Evolutionary conservation across 345 rosid species (phyloP).

Genomic region (Psidium friedrichsthalianum): DNA sequence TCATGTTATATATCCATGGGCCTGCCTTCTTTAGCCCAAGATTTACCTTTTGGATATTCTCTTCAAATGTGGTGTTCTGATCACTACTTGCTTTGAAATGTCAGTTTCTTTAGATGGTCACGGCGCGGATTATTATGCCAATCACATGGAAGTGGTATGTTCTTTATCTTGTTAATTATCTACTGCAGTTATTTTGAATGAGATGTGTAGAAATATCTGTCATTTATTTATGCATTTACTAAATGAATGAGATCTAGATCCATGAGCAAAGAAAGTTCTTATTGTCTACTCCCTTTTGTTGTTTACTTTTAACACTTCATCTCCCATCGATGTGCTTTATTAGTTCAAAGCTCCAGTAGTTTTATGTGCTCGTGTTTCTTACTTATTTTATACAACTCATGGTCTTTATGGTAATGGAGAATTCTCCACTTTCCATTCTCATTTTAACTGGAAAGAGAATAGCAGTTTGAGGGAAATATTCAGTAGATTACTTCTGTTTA

Average conservation of each 20-base stretch:
- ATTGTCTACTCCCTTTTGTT: not conserved
- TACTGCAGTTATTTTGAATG: not conserved
- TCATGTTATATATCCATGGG: not conserved
- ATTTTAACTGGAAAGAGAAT: not conserved
- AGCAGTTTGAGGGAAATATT: not conserved
- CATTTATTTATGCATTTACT: not conserved
- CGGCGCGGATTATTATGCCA: conserved; percentile 8
- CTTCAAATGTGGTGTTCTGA: conserved; percentile 10
- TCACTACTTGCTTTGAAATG: conserved; percentile 10
- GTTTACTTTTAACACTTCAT: not conserved
- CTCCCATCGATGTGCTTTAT: not conserved
- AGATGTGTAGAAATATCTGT: not conserved
- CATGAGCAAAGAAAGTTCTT: not conserved
- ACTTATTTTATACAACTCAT: not conserved
- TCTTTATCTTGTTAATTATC: not conserved
- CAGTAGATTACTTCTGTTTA: not conserved
- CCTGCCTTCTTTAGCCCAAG: not conserved
- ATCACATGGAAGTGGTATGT: conserved; percentile 37
- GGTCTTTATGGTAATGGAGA: not conserved
- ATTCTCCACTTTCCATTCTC: not conserved
- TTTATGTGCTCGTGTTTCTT: not conserved
- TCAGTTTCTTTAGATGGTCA: conserved; percentile 29
- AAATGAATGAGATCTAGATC: not conserved
- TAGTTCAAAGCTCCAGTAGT: not conserved
- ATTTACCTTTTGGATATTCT: conserved; percentile 1